Base-by-base conservation (phyloP, 1,284 basidiomycete genomes). In the Fomitopsis pinicola region DNA sequence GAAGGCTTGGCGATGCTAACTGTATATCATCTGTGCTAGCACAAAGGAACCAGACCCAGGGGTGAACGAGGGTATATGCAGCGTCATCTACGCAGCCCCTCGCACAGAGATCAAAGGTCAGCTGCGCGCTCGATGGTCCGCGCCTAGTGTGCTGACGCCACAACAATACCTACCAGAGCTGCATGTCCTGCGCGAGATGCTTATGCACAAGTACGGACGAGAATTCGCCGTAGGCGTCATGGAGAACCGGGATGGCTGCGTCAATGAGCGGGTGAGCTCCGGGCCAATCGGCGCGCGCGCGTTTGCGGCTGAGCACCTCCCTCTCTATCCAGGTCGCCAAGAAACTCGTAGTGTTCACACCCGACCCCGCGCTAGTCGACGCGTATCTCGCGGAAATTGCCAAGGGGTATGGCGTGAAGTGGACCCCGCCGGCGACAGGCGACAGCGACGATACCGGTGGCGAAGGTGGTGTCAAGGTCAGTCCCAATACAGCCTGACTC, bases 171-270 rank as follows among this genome's bases (percentile, higher is more conserved):
- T 54, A 44, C 58, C 53, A 89, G 97, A 99, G 74, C 84, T 99
- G 40, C 94, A 97, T 68, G 79, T 94, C 42, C 78, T 98, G 44
- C 87, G 96, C 46, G 95, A 98, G 72, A 86, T 98, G 73, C 83
- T 99, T 60, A 93, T 97, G 90, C 91, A 95, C 75, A 97, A 94
- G 76, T 96, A 87, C 70, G 92, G 94, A 15, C 83, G 94, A 22
- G 94, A 97, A 26, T 95, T 91, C 70, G 84, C 92, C 12, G 68
- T 85, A 28, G 85, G 82, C 22, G 87, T 90, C 1, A 92, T 94
- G 84, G 94, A 95, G 69, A 95, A 95, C 73, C 82, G 79, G 55
- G 85, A 90, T 67, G 78, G 77, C n/a, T 88, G 88, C 73, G 94
- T 97, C 57, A 89, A 84, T 69, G 87, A 90, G 60, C 87, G 88